These are phyloP conservation scores for Populus davidiana DNA, from an alignment of 345 rosid genomes.

Conservation along the genomic window DNA sequence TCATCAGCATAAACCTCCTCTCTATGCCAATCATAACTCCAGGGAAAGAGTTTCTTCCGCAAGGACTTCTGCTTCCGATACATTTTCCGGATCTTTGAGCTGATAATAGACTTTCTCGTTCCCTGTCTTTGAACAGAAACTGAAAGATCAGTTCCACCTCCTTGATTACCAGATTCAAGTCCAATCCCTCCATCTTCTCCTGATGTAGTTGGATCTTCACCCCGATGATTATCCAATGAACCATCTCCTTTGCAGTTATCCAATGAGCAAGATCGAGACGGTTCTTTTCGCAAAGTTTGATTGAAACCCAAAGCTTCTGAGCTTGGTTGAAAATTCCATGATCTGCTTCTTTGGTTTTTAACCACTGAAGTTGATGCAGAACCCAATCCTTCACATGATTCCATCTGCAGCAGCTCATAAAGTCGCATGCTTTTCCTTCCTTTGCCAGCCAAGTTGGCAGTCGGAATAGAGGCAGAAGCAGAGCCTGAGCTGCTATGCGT, in stretches of 20 bases:
- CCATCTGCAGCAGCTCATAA: slow-evolving; percentile 84
- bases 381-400: slow-evolving; percentile 46
- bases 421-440: slow-evolving; percentile 77
- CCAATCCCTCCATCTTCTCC: slow-evolving; percentile 58
- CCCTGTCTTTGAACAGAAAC: slow-evolving; percentile 47
- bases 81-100: slow-evolving; percentile 64
- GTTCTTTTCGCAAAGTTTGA: slow-evolving; percentile 23
- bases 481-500: slow-evolving; percentile 23
- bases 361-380: slow-evolving; percentile 20
- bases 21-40: slow-evolving; percentile 97
- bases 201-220: slow-evolving; percentile 72
- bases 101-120: slow-evolving; percentile 49
- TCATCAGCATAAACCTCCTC: slow-evolving; percentile 66
- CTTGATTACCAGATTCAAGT: slow-evolving; percentile 32
- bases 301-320: slow-evolving; percentile 25
- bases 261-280: slow-evolving; percentile 25
- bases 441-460: slow-evolving; percentile 44
- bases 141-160: slow-evolving; percentile 30
- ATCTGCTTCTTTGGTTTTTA: slow-evolving; percentile 29
- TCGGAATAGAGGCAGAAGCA: slow-evolving; percentile 34
- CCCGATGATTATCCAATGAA: slow-evolving; percentile 35
- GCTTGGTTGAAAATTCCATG: slow-evolving; percentile 27
- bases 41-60: slow-evolving; percentile 88
- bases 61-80: slow-evolving; percentile 81
- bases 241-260: slow-evolving; percentile 32